Percentiles rank a stretch among this genome's conserved stretches.
Conservation (phyloP, 2,329 filamentous ascomycete genomes). For the Aspergillus latus region DNA sequence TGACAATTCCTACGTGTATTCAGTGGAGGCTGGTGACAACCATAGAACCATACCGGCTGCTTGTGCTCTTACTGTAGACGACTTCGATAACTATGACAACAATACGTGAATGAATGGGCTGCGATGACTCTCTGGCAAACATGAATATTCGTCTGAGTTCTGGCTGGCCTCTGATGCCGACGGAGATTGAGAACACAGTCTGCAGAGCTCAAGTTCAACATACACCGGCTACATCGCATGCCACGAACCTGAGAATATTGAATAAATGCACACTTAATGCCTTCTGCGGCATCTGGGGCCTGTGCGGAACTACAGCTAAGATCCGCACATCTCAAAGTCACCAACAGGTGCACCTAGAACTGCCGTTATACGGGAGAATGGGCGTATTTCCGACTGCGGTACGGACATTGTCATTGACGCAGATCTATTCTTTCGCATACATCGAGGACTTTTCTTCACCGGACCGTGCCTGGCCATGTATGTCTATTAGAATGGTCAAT, state of each 20-base stretch:
- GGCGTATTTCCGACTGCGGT: constrained; percentile 47
- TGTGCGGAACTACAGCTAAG: constrained; percentile 47
- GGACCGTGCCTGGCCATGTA: constrained; percentile 29
- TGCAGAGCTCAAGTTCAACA: constrained; percentile 49
- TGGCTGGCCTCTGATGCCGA: constrained; percentile 44
- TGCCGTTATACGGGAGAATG: constrained; percentile 31
- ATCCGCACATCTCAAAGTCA: constrained; percentile 40
- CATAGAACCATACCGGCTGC: constrained; percentile 25
- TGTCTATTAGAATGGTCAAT: background rate
- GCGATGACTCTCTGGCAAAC: constrained; percentile 31
- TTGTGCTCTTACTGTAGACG: constrained; percentile 35
- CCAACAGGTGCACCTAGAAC: constrained; percentile 40
- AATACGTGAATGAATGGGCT: constrained; percentile 49
- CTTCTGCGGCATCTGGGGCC: constrained; percentile 47
- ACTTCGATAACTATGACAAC: constrained; percentile 43
- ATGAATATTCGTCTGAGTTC: constrained; percentile 42
- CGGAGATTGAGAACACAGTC: constrained; percentile 36
- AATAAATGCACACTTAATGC: constrained; percentile 50
- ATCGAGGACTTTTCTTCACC: constrained; percentile 33
- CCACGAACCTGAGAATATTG: constrained; percentile 33
- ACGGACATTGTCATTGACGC: constrained; percentile 32
- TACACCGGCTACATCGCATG: constrained; percentile 33
- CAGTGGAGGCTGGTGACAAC: constrained; percentile 35
- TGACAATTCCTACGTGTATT: constrained; percentile 41
- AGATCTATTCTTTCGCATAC: constrained; percentile 27